Percentiles rank a stretch among this genome's conserved stretches.
These are phyloP conservation scores for Boletus semigastroideus DNA, from an alignment of 1,284 basidiomycete species.

Conservation along the genomic window DNA sequence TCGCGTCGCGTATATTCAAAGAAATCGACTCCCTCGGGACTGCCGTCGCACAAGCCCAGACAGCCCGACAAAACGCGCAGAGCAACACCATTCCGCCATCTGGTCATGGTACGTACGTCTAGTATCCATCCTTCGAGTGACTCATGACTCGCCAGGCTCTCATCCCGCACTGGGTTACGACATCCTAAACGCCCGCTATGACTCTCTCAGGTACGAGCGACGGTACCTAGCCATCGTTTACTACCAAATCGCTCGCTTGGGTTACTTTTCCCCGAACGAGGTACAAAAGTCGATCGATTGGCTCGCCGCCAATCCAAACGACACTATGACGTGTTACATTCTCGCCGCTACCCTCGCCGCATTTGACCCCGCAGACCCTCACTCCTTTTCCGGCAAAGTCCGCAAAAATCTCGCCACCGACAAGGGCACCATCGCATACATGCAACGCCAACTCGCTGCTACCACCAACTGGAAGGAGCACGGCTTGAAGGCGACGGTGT, in stretches of 20 bases:
- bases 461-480: conserved; percentile 66
- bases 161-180: conserved; percentile 58
- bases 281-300: conserved; percentile 64
- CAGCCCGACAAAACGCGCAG: conserved; percentile 58
- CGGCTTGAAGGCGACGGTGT: conserved; percentile 72
- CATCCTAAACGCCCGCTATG: conserved; percentile 61
- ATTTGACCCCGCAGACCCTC: conserved; percentile 68
- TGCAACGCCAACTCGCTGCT: conserved; percentile 58
- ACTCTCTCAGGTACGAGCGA: conserved; percentile 74
- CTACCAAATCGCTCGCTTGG: conserved; percentile 63
- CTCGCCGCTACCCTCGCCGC: conserved; percentile 66
- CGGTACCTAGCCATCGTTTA: conserved; percentile 61
- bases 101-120: conserved; percentile 46
- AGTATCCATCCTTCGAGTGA: background rate
- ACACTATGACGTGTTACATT: conserved; percentile 71
- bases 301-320: conserved; percentile 60
- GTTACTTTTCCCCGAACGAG: conserved; percentile 57
- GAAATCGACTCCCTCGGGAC: conserved; percentile 60
- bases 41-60: conserved; percentile 52
- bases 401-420: conserved; percentile 51
- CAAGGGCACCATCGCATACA: conserved; percentile 45
- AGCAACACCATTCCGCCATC: conserved; percentile 57
- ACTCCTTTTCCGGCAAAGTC: conserved; percentile 40
- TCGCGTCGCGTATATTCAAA: conserved; percentile 58
- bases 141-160: conserved; percentile 34